Evolutionary conservation across 106 monocot species (phyloP), one percentile per base, ranked within the genome.

Genomic region (Platanthera guangdongensis): DNA sequence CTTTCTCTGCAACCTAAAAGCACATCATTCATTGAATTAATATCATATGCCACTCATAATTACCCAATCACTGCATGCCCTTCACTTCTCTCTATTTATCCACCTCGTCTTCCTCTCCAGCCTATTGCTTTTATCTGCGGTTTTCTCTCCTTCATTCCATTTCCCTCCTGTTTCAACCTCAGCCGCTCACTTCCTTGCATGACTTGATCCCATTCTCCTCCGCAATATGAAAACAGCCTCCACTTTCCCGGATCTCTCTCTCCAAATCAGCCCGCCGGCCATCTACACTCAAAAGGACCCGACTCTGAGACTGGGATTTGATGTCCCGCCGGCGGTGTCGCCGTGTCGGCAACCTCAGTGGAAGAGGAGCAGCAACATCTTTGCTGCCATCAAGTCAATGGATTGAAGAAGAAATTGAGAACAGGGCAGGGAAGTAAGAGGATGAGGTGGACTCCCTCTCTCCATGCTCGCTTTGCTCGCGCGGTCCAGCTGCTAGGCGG

Each of bases 401-500:
- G 72, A 28, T 74, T 74, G 60, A 85, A 81, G 74, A 74, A 75
- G 74, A 86, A 63, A 73, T 81, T 83, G 10, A 51, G 82, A 52
- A 47, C 81, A 18, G 63, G 6, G 8, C 19, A 46, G 3, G 79
- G 77, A 5, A 68, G 77, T 25, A 25, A 7, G 88, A 86, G 91
- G 75, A 91, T 91, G 91, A 55, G 88, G 73, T 91, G 91, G 91
- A 91, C 91, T 2, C 86, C 82, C 7, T 76, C 91, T 1, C 88
- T 91, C 45, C 91, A 91, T 51, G 77, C 91, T 2, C 91, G 84
- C 80, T 91, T 91, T 32, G 88, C 88, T 9, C 91, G 88, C 45
- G 91, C 88, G 0, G 91, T 91, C 5, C 82, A 88, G 82, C 91
- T 91, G 54, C 86, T 91, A 14, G 91, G 91, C 5, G 91, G 91